Percentiles rank a stretch among this genome's conserved stretches.
Conservation (phyloP, 169 alveolate genomes). For the Plasmodium relictum region DNA sequence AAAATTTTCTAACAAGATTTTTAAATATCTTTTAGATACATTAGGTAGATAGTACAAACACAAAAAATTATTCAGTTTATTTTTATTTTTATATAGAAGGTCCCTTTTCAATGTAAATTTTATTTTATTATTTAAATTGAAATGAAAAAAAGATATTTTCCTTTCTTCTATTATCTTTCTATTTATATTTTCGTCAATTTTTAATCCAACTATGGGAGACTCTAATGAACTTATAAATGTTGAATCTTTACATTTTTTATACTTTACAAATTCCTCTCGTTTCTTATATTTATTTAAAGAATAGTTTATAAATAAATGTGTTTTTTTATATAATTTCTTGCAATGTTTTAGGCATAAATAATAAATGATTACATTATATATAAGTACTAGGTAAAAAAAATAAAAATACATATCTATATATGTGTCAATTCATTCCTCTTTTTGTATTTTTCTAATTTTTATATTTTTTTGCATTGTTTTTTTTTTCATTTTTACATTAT, state of each 20-base stretch:
- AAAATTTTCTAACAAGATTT: slow-evolving; percentile 13
- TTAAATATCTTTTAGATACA: slow-evolving; percentile 18
- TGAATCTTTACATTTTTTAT: background rate
- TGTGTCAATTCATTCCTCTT: background rate
- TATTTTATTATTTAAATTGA: background rate
- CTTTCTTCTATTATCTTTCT: background rate
- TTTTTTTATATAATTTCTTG: background rate
- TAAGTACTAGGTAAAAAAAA: slow-evolving; percentile 13
- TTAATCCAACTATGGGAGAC: slow-evolving; percentile 66
- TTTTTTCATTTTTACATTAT: too few relatives aligned
- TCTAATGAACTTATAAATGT: slow-evolving; percentile 20
- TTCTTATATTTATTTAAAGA: background rate
- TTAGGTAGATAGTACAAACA: slow-evolving; percentile 55
- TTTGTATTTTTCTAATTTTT: too few relatives aligned
- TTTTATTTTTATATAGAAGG: background rate
- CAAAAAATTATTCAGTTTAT: slow-evolving; percentile 13
- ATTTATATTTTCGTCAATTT: background rate
- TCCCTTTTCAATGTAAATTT: slow-evolving; percentile 13
- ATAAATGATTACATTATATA: background rate
- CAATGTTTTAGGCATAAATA: background rate
- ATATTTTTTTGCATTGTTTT: too few relatives aligned
- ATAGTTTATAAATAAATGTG: background rate
- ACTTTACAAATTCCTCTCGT: background rate
- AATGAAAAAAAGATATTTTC: background rate
- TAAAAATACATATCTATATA: slow-evolving; percentile 19